phyloP scores from a whole-genome alignment of 2,329 filamentous ascomycete genomes.

The Alternaria infectoria region DNA sequence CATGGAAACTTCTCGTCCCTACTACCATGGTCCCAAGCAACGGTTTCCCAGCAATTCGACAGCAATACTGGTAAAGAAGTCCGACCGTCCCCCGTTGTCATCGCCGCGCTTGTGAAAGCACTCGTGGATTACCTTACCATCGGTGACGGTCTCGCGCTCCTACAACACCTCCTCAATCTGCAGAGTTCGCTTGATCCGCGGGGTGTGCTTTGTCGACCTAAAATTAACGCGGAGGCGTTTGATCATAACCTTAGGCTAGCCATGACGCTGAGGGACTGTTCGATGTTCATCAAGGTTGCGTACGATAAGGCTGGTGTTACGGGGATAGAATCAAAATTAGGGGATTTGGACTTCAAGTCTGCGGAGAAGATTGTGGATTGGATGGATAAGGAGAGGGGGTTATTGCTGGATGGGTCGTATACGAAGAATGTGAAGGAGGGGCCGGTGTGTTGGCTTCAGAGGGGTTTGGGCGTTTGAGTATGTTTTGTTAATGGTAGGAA shows the following conservation, averaged over 20 bases:
- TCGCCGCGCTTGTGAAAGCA: constrained; percentile 12
- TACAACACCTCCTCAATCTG: constrained; percentile 45
- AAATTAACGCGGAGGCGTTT: background rate
- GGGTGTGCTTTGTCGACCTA: constrained; percentile 31
- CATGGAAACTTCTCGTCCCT: constrained; percentile 30
- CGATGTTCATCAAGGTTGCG: constrained; percentile 49
- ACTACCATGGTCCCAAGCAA: constrained; percentile 18
- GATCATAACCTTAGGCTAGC: constrained; percentile 41
- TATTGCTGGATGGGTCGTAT: constrained; percentile 23
- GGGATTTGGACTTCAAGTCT: constrained; percentile 56
- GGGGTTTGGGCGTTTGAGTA: background rate
- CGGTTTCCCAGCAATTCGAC: constrained; percentile 16
- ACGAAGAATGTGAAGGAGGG: background rate
- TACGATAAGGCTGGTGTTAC: constrained; percentile 8
- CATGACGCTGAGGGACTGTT: constrained; percentile 58
- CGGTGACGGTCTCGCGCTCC: constrained; percentile 44
- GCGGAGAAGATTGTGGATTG: constrained; percentile 51
- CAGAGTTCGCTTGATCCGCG: constrained; percentile 49
- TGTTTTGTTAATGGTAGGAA: background rate
- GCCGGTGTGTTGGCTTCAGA: constrained; percentile 7
- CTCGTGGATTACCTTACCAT: constrained; percentile 33
- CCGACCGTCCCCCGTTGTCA: background rate
- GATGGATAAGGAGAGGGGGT: constrained; percentile 47
- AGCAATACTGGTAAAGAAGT: background rate
- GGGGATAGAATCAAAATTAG: constrained; percentile 51